A percentile compares a stretch with the other conserved stretches of the same genome.
phyloP scores from a whole-genome alignment of 176 grass and related monocot species.

The Pontederia crassipes region DNA sequence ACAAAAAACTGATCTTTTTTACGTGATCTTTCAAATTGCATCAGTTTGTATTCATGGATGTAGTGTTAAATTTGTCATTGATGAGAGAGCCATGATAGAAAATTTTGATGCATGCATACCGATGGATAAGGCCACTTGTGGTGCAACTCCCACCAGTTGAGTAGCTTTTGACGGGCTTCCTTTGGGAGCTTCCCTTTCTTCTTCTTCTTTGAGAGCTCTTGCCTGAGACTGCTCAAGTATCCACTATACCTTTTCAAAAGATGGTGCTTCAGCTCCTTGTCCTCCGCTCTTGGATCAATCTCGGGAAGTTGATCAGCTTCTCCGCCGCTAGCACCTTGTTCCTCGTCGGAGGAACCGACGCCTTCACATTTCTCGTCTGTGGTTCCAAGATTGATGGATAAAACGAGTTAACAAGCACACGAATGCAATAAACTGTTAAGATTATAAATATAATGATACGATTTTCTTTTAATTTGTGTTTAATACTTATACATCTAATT shows the following conservation, averaged over 20 bases:
- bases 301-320: conserved; percentile 25
- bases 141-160: conserved; percentile 73
- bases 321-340: conserved; percentile 14
- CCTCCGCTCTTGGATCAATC: conserved; percentile 46
- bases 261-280: conserved; percentile 64
- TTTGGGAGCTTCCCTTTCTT: conserved; percentile 87
- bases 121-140: conserved; percentile 84
- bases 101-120: conserved; percentile 22
- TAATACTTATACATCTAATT: too few species aligned
- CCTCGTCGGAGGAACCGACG: conserved; percentile 56
- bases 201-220: conserved; percentile 78
- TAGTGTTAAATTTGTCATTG: too few species aligned
- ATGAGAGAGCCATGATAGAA: background rate
- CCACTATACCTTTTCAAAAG: conserved; percentile 75
- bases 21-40: too few species aligned
- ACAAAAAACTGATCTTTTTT: too few species aligned
- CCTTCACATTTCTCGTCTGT: conserved; percentile 46
- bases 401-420: background rate
- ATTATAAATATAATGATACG: too few species aligned
- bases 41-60: too few species aligned
- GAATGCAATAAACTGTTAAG: too few species aligned
- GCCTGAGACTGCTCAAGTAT: conserved; percentile 67
- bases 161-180: conserved; percentile 71
- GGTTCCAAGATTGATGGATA: conserved; percentile 1
- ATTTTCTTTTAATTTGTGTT: too few species aligned